Base-by-base conservation (phyloP, 164 flowering plant genomes). In the Kingdonia uniflora region DNA sequence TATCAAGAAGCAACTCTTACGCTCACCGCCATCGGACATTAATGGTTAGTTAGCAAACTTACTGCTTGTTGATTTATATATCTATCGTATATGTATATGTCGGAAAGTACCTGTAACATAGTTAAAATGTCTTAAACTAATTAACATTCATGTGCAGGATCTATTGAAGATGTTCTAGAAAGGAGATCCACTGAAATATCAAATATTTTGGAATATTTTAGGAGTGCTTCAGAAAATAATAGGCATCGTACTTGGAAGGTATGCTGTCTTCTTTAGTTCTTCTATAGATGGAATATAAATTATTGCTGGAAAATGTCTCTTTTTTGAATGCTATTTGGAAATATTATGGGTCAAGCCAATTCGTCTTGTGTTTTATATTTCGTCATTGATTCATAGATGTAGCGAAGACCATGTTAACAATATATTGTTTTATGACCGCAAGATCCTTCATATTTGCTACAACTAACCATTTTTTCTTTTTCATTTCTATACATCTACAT, bases 161-260 rank as follows among this genome's bases (percentile, higher is more conserved):
- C 55, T 55, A 55, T 46, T 53, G 77, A 68, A 13, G 54, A 49
- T 39, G 26, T 81, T 24, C 40, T 78, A 42, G 75, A 66, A 42
- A 76, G 48, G 46, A 72, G 72, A 57, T 65, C 80, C 12, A 24
- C 1, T 2, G 80, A 84, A 51, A 71, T 78, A n/a, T 63, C 76
- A 16, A 54, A 69, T 56, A 68, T 78, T 65, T 77, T 85, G 56
- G 80, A 77, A 51, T 76, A 80, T 82, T 57, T 78, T 52, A 75
- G 81, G 68, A 81, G 86, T 74, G 76, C 75, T 63, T 78, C 92
- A 2, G 49, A 46, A 26, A 55, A 49, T 64, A 73, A 66, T 52
- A 48, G 41, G 17, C 77, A 69, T 24, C 49, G 63, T 17, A 75
- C 64, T 41, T 91, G 96, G 98, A 91, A 91, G 75, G 96, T 91